Evolutionary conservation across 1,284 basidiomycete genomes (phyloP).

Genomic region (Quambalaria eucalypti): DNA sequence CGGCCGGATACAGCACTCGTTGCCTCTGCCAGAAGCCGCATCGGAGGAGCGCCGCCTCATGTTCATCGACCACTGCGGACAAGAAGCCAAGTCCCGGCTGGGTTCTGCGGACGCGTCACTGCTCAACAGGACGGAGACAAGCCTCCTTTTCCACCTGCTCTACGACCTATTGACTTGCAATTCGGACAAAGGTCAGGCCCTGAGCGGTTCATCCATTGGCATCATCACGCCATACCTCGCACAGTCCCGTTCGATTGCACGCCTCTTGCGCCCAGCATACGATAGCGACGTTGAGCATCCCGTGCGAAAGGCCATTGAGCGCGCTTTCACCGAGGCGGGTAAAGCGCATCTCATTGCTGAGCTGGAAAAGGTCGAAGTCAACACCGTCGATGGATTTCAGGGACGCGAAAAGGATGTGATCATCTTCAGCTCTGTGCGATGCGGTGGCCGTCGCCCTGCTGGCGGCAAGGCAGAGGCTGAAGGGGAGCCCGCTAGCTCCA

Average conservation of each 20-base stretch:
- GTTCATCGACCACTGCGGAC: neutral
- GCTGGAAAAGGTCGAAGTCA: conserved; percentile 69
- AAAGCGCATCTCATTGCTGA: neutral
- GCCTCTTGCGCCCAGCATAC: neutral
- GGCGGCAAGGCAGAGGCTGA: conserved; percentile 70
- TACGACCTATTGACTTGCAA: neutral
- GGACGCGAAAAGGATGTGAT: conserved; percentile 10
- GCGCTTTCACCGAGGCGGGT: neutral
- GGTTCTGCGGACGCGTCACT: neutral
- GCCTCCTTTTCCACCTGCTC: neutral
- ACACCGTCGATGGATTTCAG: conserved; percentile 60
- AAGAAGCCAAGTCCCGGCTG: neutral
- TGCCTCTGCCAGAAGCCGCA: neutral
- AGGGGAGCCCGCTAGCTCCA: neutral
- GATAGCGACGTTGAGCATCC: neutral
- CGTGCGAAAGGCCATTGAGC: neutral
- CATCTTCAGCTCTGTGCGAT: conserved; percentile 64
- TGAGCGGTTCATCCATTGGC: neutral
- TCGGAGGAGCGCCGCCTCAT: neutral
- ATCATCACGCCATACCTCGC: neutral
- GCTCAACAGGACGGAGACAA: neutral
- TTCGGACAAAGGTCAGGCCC: neutral
- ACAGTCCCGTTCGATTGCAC: neutral
- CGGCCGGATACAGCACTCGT: conserved; percentile 20
- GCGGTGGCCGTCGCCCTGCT: no score